phyloP scores from a whole-genome alignment of 768 basidiomycete species.

The Astraeus odoratus region DNA sequence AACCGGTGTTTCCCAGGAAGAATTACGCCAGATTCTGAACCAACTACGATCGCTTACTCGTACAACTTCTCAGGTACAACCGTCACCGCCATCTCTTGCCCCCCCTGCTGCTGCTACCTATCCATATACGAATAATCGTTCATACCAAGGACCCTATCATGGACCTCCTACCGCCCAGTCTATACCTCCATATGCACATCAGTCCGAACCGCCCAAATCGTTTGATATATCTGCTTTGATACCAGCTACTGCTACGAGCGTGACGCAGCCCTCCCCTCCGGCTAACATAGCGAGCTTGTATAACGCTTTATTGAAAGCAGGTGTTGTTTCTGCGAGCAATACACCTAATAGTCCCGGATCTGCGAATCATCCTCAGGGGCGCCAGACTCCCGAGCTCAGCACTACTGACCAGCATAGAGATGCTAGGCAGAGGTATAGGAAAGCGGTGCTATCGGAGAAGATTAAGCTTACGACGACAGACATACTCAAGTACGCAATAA shows the following conservation, averaged over 20 bases:
- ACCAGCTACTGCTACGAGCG: slow-evolving; percentile 18
- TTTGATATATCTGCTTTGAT: slow-evolving; percentile 26
- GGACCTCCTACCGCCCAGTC: slow-evolving; percentile 27
- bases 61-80: slow-evolving; percentile 28
- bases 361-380: slow-evolving; percentile 19
- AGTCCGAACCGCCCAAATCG: slow-evolving; percentile 18
- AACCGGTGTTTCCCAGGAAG: slow-evolving; percentile 72
- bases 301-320: slow-evolving; percentile 71
- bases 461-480: slow-evolving; percentile 63
- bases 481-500: slow-evolving; percentile 53
- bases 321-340: slow-evolving; percentile 53
- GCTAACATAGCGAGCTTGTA: slow-evolving; percentile 51
- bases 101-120: slow-evolving; percentile 20
- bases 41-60: slow-evolving; percentile 63
- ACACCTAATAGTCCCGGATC: slow-evolving; percentile 45
- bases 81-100: slow-evolving; percentile 17
- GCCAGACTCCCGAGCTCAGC: slow-evolving; percentile 27
- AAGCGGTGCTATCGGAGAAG: slow-evolving; percentile 49
- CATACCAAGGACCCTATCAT: slow-evolving; percentile 26
- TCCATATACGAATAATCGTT: slow-evolving; percentile 22
- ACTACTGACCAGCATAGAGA: slow-evolving; percentile 35
- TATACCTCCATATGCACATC: slow-evolving; percentile 22
- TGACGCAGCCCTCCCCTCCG: slow-evolving; percentile 17
- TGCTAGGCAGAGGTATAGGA: slow-evolving; percentile 51
- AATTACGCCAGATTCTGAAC: slow-evolving; percentile 66